A percentile compares a stretch with the other conserved stretches of the same genome.
phyloP scores from a whole-genome alignment of 2,329 filamentous ascomycete genomes.

The Lachnellula suecica region DNA sequence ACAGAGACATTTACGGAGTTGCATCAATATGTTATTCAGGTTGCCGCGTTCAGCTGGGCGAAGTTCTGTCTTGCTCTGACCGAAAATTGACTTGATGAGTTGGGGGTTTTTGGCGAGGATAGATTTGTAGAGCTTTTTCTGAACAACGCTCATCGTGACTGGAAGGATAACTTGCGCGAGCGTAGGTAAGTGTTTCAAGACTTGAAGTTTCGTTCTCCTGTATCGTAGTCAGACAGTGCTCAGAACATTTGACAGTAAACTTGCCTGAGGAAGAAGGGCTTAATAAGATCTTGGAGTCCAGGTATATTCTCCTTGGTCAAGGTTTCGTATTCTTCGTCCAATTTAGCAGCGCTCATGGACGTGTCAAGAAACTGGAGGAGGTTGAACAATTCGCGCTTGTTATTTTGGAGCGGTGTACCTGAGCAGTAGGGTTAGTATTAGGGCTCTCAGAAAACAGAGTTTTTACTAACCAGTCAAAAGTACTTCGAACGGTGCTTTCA shows the following conservation, averaged over 20 bases:
- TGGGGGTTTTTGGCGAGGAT: slow-evolving; percentile 90
- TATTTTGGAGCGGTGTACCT: slow-evolving; percentile 89
- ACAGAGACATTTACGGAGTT: slow-evolving; percentile 89
- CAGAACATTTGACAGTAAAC: background rate
- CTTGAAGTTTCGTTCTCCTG: slow-evolving; percentile 83
- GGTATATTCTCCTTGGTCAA: slow-evolving; percentile 80
- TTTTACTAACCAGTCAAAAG: slow-evolving; percentile 65
- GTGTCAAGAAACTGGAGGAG: slow-evolving; percentile 90
- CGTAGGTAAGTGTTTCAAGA: slow-evolving; percentile 86
- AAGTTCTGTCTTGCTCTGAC: slow-evolving; percentile 55
- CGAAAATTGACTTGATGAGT: slow-evolving; percentile 84
- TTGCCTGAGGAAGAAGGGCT: slow-evolving; percentile 61
- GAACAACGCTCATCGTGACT: slow-evolving; percentile 90
- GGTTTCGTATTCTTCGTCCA: slow-evolving; percentile 76
- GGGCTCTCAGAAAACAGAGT: background rate
- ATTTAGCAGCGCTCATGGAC: slow-evolving; percentile 62
- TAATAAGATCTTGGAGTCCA: slow-evolving; percentile 79
- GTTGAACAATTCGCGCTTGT: slow-evolving; percentile 92
- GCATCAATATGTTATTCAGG: slow-evolving; percentile 92
- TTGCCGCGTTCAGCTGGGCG: slow-evolving; percentile 73
- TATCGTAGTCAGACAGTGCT: slow-evolving; percentile 1
- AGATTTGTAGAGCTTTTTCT: slow-evolving; percentile 91
- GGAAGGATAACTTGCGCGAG: slow-evolving; percentile 95
- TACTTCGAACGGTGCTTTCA: slow-evolving; percentile 80
- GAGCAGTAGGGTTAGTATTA: slow-evolving; percentile 17